These are phyloP conservation scores for Pyrenochaeta sp. DNA, from an alignment of 2,329 filamentous ascomycete species.

Conservation along the genomic window DNA sequence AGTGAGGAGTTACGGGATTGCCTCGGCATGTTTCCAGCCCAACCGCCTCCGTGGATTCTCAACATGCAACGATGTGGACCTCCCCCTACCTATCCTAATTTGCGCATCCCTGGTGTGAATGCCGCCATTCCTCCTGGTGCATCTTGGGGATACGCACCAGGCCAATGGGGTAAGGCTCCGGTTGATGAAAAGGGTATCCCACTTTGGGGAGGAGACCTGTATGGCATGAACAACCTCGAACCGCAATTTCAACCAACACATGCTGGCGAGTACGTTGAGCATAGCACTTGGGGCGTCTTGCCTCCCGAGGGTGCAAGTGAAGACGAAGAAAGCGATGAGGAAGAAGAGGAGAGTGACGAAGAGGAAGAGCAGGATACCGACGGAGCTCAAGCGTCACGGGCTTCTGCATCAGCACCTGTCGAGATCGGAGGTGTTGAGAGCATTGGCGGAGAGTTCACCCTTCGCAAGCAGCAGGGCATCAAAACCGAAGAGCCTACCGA, in stretches of 20 bases:
- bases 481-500: constrained; percentile 93
- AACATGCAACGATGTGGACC: constrained; percentile 95
- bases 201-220: constrained; percentile 92
- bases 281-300: constrained; percentile 89
- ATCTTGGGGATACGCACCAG: constrained; percentile 93
- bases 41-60: constrained; percentile 95
- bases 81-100: constrained; percentile 91
- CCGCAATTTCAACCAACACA: constrained; percentile 63
- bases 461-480: constrained; percentile 83
- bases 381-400: constrained; percentile 69
- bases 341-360: constrained; percentile 69
- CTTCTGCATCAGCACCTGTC: constrained; percentile 79
- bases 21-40: constrained; percentile 89
- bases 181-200: constrained; percentile 92
- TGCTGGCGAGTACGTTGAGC: constrained; percentile 79
- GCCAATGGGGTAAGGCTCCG: constrained; percentile 94
- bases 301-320: constrained; percentile 80
- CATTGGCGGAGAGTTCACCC: constrained; percentile 85
- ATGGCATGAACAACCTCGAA: constrained; percentile 74
- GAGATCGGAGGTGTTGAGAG: constrained; percentile 79
- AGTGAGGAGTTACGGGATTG: constrained; percentile 91
- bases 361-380: constrained; percentile 70
- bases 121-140: constrained; percentile 88
- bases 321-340: constrained; percentile 66
- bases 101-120: constrained; percentile 94